Percentiles rank a stretch among this genome's conserved stretches.
Evolutionary conservation across 179 eudicot genomes (phyloP).

Genomic region (Sideroxylon spinosum): DNA sequence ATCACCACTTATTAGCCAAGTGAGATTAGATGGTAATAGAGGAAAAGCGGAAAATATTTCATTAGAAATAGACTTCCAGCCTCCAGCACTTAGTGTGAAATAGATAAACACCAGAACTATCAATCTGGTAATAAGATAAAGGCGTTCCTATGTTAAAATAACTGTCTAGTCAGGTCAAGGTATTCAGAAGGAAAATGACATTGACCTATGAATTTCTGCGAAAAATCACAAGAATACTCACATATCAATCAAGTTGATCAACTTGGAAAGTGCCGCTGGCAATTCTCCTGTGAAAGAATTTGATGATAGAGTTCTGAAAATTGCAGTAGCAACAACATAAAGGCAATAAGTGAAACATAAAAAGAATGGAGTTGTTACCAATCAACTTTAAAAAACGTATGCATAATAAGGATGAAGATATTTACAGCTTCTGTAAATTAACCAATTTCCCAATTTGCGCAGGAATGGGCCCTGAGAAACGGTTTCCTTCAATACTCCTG

Average conservation of each 20-base stretch:
- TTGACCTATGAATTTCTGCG: background rate
- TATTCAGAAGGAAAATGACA: background rate
- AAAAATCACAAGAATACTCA: conserved; percentile 24
- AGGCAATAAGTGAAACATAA: background rate
- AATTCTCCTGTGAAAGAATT: conserved; percentile 43
- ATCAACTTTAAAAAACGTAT: background rate
- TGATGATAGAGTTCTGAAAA: conserved; percentile 43
- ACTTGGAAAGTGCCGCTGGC: conserved; percentile 39
- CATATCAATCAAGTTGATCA: conserved; percentile 41
- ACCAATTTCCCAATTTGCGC: conserved; percentile 39
- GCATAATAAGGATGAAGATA: background rate
- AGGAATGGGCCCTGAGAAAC: conserved; percentile 46
- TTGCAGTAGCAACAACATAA: background rate
- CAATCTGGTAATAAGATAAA: background rate
- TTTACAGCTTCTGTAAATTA: conserved; percentile 46
- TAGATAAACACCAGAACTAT: background rate
- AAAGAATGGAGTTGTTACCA: background rate
- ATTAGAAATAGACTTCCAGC: background rate
- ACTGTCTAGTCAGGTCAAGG: conserved; percentile 1
- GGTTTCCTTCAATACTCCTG: conserved; percentile 57
- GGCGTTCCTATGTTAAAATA: background rate
- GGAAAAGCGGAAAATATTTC: no score
- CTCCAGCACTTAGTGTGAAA: background rate
- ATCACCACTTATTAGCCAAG: no score
- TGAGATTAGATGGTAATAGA: no score